A percentile compares a stretch with the other conserved stretches of the same genome.
Conservation (phyloP, 352 stramenopile genomes). For the Phytopythium aichiense region DNA sequence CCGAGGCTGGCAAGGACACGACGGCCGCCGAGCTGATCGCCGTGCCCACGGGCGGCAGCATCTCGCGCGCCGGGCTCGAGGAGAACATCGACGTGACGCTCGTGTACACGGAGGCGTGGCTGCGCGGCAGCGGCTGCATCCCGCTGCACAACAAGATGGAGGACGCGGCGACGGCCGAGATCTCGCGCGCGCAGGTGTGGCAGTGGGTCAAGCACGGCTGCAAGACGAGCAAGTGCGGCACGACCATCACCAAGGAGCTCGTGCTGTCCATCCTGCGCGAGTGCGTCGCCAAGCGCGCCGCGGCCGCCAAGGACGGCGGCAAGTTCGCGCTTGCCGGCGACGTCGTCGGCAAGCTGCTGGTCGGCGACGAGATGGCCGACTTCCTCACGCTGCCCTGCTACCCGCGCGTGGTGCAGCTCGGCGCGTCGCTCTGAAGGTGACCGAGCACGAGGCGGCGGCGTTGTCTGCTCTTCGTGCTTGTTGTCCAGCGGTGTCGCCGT, state of each 20-base stretch:
- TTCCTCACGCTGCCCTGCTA: conserved; percentile 84
- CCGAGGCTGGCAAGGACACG: conserved; percentile 49
- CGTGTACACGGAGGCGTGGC: conserved; percentile 93
- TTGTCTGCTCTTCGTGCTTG: neutral
- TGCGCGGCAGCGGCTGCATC: conserved; percentile 92
- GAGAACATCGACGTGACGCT: conserved; percentile 92
- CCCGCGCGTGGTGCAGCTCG: conserved; percentile 72
- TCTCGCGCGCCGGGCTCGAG: conserved; percentile 82
- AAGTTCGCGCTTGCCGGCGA: conserved; percentile 65
- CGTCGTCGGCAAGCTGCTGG: conserved; percentile 68
- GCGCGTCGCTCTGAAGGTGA: conserved; percentile 63
- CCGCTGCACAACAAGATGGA: conserved; percentile 95
- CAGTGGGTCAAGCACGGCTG: conserved; percentile 83
- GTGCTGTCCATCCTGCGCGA: conserved; percentile 62
- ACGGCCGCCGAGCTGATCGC: conserved; percentile 63
- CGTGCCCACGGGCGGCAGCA: conserved; percentile 49
- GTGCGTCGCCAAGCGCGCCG: conserved; percentile 52
- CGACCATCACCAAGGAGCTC: conserved; percentile 58
- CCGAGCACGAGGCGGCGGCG: neutral
- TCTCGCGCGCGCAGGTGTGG: conserved; percentile 93
- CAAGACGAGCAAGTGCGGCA: conserved; percentile 59
- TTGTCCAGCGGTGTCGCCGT: neutral
- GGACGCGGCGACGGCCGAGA: conserved; percentile 93
- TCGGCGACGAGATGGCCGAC: conserved; percentile 72
- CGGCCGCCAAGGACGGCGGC: conserved; percentile 37